Base-by-base conservation (phyloP, 441 rosid genomes). In the Eugenia klotzschiana region DNA sequence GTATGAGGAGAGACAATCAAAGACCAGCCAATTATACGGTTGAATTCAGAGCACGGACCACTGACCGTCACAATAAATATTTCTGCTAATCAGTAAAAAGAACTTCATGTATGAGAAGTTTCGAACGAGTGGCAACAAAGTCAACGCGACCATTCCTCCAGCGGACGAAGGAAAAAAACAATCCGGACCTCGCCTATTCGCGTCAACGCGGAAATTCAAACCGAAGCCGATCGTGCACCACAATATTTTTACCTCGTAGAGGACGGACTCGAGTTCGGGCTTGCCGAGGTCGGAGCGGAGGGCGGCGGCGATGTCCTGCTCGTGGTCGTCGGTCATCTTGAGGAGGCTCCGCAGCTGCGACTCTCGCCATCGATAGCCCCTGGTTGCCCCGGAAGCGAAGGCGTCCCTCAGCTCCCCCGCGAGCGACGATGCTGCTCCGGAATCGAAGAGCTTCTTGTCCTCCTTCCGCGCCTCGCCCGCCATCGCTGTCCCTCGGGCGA, bases 211-310 rank as follows among this genome's bases (percentile, higher is more conserved):
- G 15, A 51, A 41, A 33, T 25, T 27, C 8, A 80, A 20, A 22
- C 54, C n/a, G n/a, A n/a, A n/a, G n/a, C n/a, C n/a, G n/a, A n/a
- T n/a, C n/a, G n/a, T n/a, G n/a, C n/a, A n/a, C n/a, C n/a, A n/a
- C n/a, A n/a, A n/a, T n/a, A n/a, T n/a, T 16, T 23, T 23, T 29
- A 94, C 96, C 96, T 94, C 98, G 73, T 86, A 93, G 82, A 94
- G 51, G 57, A 80, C 52, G 81, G 95, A 86, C 87, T 93, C 96
- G 56, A 87, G 91, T 80, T 89, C 93, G 37, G 96, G 98, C 87
- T 94, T 94, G 79, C 90, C 84, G 83, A 94, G 91, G 88, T 94
- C 98, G 20, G 88, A 85, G 54, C 84, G 88, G 82, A 94, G 96
- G 85, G 95, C 93, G 18, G 85, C 91, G 83, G 85, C 89, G 81